phyloP scores from a whole-genome alignment of 495 filamentous ascomycete species.

The Penicillium canescens region DNA sequence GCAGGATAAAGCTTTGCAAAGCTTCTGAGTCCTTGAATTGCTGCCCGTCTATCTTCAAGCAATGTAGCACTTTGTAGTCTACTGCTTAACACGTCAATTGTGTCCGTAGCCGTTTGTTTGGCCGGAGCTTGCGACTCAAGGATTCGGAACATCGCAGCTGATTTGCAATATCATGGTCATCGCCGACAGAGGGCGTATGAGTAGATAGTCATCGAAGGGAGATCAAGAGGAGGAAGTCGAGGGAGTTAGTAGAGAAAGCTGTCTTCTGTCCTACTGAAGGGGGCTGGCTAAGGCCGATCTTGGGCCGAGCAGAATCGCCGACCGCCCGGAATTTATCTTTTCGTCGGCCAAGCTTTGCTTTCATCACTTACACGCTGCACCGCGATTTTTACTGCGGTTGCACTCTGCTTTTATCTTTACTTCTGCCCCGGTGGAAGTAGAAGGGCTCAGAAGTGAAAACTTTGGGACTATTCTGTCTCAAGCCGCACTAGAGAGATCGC shows the following conservation, averaged over 20 bases:
- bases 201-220: constrained; percentile 33
- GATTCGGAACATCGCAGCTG: constrained; percentile 77
- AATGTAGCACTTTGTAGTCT: constrained; percentile 85
- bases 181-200: constrained; percentile 30
- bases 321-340: constrained; percentile 26
- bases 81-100: constrained; percentile 83
- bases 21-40: constrained; percentile 88
- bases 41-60: constrained; percentile 89
- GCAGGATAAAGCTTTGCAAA: constrained; percentile 96
- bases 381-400: constrained; percentile 19
- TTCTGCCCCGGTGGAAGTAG: neutral
- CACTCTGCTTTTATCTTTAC: neutral
- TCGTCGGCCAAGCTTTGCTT: constrained; percentile 22
- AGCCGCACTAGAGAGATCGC: neutral
- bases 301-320: constrained; percentile 20
- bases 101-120: constrained; percentile 93
- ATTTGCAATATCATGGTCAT: constrained; percentile 49
- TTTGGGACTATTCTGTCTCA: too few relatives aligned
- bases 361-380: constrained; percentile 14
- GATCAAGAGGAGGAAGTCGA: neutral
- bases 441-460: neutral
- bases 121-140: constrained; percentile 82
- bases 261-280: constrained; percentile 17
- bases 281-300: constrained; percentile 20
- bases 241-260: constrained; percentile 19